Conservation (phyloP, 78 protist species). For the Polysphondylium violaceum region DNA sequence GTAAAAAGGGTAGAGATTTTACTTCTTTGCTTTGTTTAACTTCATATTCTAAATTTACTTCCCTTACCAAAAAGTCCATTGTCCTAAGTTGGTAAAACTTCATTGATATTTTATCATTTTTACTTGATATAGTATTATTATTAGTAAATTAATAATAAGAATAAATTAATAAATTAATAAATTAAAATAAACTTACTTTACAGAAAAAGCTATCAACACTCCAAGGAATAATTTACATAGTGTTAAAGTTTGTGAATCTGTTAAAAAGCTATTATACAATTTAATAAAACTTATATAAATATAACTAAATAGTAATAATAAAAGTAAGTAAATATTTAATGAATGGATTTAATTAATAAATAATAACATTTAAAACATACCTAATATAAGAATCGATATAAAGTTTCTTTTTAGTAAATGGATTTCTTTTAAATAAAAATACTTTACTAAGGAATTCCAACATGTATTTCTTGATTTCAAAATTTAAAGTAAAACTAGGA, state of each 20-base stretch:
- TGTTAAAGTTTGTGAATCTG: constrained; percentile 71
- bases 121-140: constrained; percentile 8
- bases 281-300: constrained; percentile 81
- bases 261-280: constrained; percentile 67
- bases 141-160: not conserved
- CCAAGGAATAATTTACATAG: constrained; percentile 72
- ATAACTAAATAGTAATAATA: constrained; percentile 28
- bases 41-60: constrained; percentile 83
- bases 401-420: constrained; percentile 66
- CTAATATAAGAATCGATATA: constrained; percentile 83
- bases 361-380: constrained; percentile 3
- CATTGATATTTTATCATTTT: constrained; percentile 74
- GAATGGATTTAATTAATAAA: not conserved
- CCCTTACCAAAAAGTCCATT: constrained; percentile 86
- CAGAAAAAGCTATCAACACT: constrained; percentile 71
- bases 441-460: constrained; percentile 33
- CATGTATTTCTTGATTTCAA: constrained; percentile 56
- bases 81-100: constrained; percentile 85
- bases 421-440: constrained; percentile 55
- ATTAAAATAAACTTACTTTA: constrained; percentile 41
- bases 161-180: not conserved
- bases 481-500: not conserved
- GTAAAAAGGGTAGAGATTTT: constrained; percentile 15
- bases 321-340: too few species aligned
- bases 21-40: constrained; percentile 61